Evolutionary conservation across 768 basidiomycete genomes (phyloP).

Genomic region (Glaciozyma martinii): DNA sequence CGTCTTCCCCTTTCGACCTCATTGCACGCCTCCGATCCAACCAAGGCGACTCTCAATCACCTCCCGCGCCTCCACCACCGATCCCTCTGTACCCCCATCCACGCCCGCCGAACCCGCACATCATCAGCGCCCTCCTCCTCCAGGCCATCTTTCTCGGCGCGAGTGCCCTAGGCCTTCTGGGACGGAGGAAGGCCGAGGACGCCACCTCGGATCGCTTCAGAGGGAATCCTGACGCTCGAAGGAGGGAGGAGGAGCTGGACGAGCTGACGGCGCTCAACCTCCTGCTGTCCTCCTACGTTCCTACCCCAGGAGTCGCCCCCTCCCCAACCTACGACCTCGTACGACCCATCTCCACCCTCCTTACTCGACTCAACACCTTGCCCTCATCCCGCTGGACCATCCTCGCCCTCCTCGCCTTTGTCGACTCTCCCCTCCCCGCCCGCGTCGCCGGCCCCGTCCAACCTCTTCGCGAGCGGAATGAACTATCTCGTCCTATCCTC

Average conservation of each 20-base stretch:
- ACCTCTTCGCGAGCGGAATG: neutral
- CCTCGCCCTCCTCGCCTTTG: neutral
- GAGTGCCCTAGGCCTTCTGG: neutral
- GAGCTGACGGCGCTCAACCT: neutral
- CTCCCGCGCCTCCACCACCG: neutral
- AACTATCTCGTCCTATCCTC: neutral
- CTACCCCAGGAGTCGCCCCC: neutral
- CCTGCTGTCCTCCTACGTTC: neutral
- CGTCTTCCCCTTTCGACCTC: neutral
- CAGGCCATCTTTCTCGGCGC: conserved; percentile 5
- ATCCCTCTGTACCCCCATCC: neutral
- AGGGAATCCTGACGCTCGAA: neutral
- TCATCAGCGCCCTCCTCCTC: neutral
- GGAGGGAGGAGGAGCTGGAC: neutral
- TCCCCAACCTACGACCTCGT: neutral
- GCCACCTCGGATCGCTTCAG: neutral
- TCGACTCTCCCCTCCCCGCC: neutral
- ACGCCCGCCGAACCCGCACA: neutral
- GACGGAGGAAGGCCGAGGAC: neutral
- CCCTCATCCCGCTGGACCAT: neutral
- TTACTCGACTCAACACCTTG: neutral
- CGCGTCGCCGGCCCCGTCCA: neutral
- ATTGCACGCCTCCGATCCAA: neutral
- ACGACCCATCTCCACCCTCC: neutral
- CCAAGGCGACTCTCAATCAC: neutral